These are phyloP conservation scores for Termitomyces sp. DNA, from an alignment of 768 basidiomycete species.

Conservation along the genomic window DNA sequence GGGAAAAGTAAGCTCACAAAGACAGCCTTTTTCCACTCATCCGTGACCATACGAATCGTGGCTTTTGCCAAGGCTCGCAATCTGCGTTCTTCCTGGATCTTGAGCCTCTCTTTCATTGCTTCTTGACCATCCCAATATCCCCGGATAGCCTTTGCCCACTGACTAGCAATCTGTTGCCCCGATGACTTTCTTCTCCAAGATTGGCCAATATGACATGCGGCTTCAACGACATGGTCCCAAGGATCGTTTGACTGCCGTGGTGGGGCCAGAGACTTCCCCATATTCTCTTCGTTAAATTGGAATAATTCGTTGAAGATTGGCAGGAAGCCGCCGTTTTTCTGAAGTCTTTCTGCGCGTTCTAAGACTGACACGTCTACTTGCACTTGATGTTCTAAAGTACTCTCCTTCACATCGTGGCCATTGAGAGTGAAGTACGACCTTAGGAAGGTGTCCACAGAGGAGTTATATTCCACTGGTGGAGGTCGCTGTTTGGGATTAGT, in stretches of 20 bases:
- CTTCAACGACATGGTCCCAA: slow-evolving; percentile 61
- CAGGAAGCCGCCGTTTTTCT: slow-evolving; percentile 35
- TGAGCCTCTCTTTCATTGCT: slow-evolving; percentile 57
- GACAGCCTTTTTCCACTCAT: slow-evolving; percentile 88
- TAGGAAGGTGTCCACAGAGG: slow-evolving; percentile 56
- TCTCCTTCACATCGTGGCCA: slow-evolving; percentile 43
- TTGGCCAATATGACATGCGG: slow-evolving; percentile 30
- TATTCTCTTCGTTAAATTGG: slow-evolving; percentile 24
- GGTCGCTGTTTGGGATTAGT: slow-evolving; percentile 72
- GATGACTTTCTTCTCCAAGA: slow-evolving; percentile 26
- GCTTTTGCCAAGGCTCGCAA: slow-evolving; percentile 66
- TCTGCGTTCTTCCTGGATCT: slow-evolving; percentile 62
- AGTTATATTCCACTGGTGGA: slow-evolving; percentile 43
- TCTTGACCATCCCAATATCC: slow-evolving; percentile 74
- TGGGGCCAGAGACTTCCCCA: slow-evolving; percentile 25
- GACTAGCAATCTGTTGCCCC: slow-evolving; percentile 38
- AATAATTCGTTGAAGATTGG: slow-evolving; percentile 35
- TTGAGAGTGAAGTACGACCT: slow-evolving; percentile 58
- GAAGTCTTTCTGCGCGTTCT: slow-evolving; percentile 30
- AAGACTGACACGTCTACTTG: slow-evolving; percentile 31
- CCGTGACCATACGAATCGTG: slow-evolving; percentile 64
- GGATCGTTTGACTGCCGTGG: slow-evolving; percentile 38
- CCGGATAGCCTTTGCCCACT: slow-evolving; percentile 66
- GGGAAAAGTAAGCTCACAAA: slow-evolving; percentile 48
- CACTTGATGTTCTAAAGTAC: slow-evolving; percentile 22